A percentile compares a stretch with the other conserved stretches of the same genome.
These are phyloP conservation scores for Cercospora sesami DNA, from an alignment of 2,329 filamentous ascomycete species.

Conservation along the genomic window DNA sequence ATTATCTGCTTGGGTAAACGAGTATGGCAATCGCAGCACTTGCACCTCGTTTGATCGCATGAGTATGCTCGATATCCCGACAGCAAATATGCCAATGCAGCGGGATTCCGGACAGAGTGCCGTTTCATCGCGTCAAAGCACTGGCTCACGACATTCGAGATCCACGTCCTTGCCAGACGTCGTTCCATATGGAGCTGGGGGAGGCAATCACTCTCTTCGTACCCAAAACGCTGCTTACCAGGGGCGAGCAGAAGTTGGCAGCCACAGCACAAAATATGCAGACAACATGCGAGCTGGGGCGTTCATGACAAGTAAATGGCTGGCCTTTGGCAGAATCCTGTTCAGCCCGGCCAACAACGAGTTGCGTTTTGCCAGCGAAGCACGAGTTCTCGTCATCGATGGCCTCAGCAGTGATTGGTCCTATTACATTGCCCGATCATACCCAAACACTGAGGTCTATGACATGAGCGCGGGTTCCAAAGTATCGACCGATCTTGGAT, in stretches of 20 bases:
- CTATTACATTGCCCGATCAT: slow-evolving; percentile 79
- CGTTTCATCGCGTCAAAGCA: slow-evolving; percentile 33
- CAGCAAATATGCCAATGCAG: not conserved
- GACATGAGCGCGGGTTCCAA: slow-evolving; percentile 48
- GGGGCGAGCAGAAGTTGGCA: not conserved
- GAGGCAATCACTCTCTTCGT: not conserved
- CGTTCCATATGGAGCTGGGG: not conserved
- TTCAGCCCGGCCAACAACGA: slow-evolving; percentile 78
- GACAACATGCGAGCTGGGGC: slow-evolving; percentile 69
- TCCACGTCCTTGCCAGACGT: slow-evolving; percentile 35
- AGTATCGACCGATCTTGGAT: slow-evolving; percentile 12
- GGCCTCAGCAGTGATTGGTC: slow-evolving; percentile 90
- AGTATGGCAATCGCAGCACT: slow-evolving; percentile 48
- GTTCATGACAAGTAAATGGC: slow-evolving; percentile 84
- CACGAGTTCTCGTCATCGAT: slow-evolving; percentile 73
- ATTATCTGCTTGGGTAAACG: slow-evolving; percentile 54
- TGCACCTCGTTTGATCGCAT: slow-evolving; percentile 31
- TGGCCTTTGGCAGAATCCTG: slow-evolving; percentile 78
- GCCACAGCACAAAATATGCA: not conserved
- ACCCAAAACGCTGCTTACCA: not conserved
- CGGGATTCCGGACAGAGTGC: slow-evolving; percentile 23
- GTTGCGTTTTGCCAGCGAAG: slow-evolving; percentile 59
- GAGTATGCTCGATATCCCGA: slow-evolving; percentile 13
- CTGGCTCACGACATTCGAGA: slow-evolving; percentile 32
- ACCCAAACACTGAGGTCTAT: slow-evolving; percentile 72